Evolutionary conservation across 2,329 filamentous ascomycete genomes (phyloP).

Genomic region (Ceratocystis cacaofunesta): DNA sequence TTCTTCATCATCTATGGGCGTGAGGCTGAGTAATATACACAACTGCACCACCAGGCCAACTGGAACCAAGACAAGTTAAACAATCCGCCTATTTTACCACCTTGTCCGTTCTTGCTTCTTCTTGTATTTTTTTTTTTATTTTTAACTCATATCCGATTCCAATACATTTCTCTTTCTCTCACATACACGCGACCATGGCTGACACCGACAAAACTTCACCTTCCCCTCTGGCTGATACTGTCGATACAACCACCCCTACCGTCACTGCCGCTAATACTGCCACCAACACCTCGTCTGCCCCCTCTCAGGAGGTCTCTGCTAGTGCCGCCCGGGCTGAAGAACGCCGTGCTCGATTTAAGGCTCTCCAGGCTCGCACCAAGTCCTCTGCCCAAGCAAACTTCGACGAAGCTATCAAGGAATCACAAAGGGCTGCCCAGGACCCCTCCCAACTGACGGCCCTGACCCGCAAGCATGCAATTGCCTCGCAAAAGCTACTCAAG

Average conservation of each 20-base stretch:
- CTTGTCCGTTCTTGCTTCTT: not conserved
- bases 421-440: conserved; percentile 63
- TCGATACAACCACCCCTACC: conserved; percentile 8
- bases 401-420: conserved; percentile 70
- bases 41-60: no score
- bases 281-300: conserved; percentile 5
- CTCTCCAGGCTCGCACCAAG: conserved; percentile 68
- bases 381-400: conserved; percentile 58
- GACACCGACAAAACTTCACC: conserved; percentile 6
- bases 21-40: no score
- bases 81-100: no score
- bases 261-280: conserved; percentile 6
- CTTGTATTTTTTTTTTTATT: no score
- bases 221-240: not conserved
- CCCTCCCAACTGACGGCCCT: conserved; percentile 62
- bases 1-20: no score
- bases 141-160: not conserved
- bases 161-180: not conserved
- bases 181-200: conserved; percentile 13
- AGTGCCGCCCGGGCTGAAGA: conserved; percentile 42
- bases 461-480: conserved; percentile 74
- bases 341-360: conserved; percentile 69
- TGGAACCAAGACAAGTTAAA: no score
- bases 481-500: conserved; percentile 84
- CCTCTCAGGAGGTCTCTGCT: conserved; percentile 12